phyloP scores from a whole-genome alignment of 2,329 filamentous ascomycete species.

The Aureobasidium sp. region DNA sequence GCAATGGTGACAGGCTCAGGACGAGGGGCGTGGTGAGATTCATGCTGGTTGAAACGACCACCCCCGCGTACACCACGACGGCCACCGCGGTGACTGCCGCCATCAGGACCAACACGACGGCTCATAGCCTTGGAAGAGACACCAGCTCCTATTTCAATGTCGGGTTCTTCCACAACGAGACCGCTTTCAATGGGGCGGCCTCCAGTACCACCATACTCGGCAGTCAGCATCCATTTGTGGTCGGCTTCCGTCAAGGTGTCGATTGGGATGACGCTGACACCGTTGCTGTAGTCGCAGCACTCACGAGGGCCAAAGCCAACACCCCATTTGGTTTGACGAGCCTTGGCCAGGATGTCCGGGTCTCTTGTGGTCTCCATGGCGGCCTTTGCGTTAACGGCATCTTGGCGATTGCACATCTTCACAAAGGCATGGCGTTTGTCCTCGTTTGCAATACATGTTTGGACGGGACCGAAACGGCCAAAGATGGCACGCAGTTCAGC shows the following conservation, averaged over 20 bases:
- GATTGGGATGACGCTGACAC: conserved; percentile 89
- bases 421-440: conserved; percentile 98
- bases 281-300: conserved; percentile 90
- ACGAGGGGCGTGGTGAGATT: conserved; percentile 17
- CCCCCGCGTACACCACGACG: conserved; percentile 26
- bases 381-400: conserved; percentile 75
- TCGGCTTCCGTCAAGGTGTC: conserved; percentile 90
- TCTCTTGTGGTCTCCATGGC: conserved; percentile 85
- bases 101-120: conserved; percentile 29
- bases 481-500: conserved; percentile 76
- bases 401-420: conserved; percentile 88
- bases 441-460: conserved; percentile 96
- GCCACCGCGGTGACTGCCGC: conserved; percentile 25
- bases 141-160: conserved; percentile 96
- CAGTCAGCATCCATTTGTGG: conserved; percentile 92
- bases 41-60: conserved; percentile 18
- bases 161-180: conserved; percentile 90
- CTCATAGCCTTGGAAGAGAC: conserved; percentile 74
- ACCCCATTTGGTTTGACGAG: conserved; percentile 80
- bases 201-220: conserved; percentile 87
- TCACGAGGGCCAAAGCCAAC: conserved; percentile 95
- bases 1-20: conserved; percentile 33
- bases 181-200: conserved; percentile 72
- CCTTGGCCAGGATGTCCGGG: conserved; percentile 61
- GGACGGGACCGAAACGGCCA: conserved; percentile 73